Base-by-base conservation (phyloP, 2,329 filamentous ascomycete species). In the Didymella glomerata region DNA sequence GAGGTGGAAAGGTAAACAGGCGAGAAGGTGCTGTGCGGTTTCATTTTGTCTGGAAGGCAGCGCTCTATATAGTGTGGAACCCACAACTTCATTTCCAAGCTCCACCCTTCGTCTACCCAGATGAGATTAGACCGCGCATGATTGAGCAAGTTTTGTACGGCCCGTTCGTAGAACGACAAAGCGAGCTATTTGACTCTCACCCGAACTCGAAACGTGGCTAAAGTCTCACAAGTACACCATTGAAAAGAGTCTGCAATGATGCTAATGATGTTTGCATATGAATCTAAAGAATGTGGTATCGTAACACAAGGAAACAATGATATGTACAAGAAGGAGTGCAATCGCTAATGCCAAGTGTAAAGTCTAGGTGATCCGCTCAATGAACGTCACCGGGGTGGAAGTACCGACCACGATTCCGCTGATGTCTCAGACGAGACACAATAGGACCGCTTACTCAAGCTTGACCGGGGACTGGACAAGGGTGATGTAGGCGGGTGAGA, bases 401-500 rank as follows among this genome's bases (percentile, higher is more conserved):
- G n/a, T 7, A 24, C 11, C 36, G 16, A 32, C n/a, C 5, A 22
- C 7, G n/a, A n/a, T n/a, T 32, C 25, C 22, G 38, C 27, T 27
- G 18, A n/a, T 36, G 40, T 16, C 14, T 34, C 30, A 36, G 22
- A n/a, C 6, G 14, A 14, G 18, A 34, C 14, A 13, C n/a, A 25
- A 25, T 3, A 16, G 8, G 16, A 14, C 34, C 3, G 28, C 44
- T 45, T 50, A 54, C 40, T 59, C 50, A 20, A 60, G 34, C 55
- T 49, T 52, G 36, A 49, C 30, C 4, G 64, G 57, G 34, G 51
- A 60, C 25, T 62, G 58, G 2, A 67, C 64, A 24, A 68, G 54
- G 10, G 62, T 59, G 32, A 88, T 86, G 46, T 66, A 69, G 60
- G 87, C 84, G 64, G 85, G 85, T 40, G 77, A 79, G 54, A 95